Evolutionary conservation across 768 basidiomycete genomes (phyloP).

Genomic region (Agaricus blazei): DNA sequence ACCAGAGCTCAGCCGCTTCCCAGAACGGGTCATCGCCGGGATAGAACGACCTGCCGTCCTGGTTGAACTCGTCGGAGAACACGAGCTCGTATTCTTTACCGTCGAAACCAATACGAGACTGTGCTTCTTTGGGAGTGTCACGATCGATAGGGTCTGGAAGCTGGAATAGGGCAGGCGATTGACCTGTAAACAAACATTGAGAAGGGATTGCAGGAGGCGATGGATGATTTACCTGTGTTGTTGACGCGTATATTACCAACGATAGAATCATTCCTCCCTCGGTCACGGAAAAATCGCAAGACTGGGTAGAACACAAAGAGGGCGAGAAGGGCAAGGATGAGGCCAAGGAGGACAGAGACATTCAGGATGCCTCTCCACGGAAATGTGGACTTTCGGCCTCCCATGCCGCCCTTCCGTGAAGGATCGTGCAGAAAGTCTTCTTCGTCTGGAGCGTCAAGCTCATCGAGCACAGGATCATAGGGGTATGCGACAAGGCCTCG

Average conservation of each 20-base stretch:
- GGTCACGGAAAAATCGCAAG: slow-evolving; percentile 38
- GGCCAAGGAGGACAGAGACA: slow-evolving; percentile 57
- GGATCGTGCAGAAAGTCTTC: slow-evolving; percentile 77
- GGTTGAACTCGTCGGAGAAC: slow-evolving; percentile 76
- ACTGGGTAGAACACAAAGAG: slow-evolving; percentile 87
- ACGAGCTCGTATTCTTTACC: slow-evolving; percentile 63
- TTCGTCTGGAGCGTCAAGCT: slow-evolving; percentile 53
- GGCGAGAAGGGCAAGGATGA: slow-evolving; percentile 56
- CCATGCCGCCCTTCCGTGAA: slow-evolving; percentile 24
- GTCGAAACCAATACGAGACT: slow-evolving; percentile 66
- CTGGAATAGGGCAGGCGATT: slow-evolving; percentile 52
- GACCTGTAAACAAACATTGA: slow-evolving; percentile 33
- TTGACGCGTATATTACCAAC: slow-evolving; percentile 67
- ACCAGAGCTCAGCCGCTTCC: slow-evolving; percentile 73
- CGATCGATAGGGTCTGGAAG: slow-evolving; percentile 65
- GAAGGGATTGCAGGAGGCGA: not conserved
- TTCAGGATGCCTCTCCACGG: slow-evolving; percentile 55
- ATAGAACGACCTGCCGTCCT: slow-evolving; percentile 59
- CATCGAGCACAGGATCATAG: slow-evolving; percentile 61
- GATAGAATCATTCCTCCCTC: slow-evolving; percentile 36
- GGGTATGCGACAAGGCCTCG: slow-evolving; percentile 59
- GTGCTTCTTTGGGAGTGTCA: slow-evolving; percentile 58
- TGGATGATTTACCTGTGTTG: slow-evolving; percentile 29
- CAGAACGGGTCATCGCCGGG: slow-evolving; percentile 63
- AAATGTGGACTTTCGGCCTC: slow-evolving; percentile 24